Evolutionary conservation across 2,329 filamentous ascomycete genomes (phyloP).

Genomic region (Penicillium sp.): DNA sequence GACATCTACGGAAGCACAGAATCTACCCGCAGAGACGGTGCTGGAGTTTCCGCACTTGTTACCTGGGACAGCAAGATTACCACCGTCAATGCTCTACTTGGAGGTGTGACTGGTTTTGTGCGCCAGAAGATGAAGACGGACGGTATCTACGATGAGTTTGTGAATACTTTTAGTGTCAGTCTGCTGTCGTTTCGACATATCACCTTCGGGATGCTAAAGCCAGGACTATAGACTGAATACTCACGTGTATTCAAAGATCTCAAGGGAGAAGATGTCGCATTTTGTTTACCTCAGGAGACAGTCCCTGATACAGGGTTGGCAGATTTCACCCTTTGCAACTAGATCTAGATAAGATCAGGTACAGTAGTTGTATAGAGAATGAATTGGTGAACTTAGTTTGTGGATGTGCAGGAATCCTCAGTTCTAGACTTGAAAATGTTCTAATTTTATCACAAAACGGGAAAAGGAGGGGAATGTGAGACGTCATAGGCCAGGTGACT

Average conservation of each 20-base stretch:
- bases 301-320: conserved; percentile 7
- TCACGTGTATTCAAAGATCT: conserved; percentile 10
- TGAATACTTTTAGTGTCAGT: conserved; percentile 3
- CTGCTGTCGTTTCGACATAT: no score
- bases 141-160: conserved; percentile 38
- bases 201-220: no score
- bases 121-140: conserved; percentile 38
- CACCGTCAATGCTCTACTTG: conserved; percentile 40
- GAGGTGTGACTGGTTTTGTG: conserved; percentile 39
- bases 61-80: conserved; percentile 47
- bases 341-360: not conserved
- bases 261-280: conserved; percentile 10
- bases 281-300: conserved; percentile 9
- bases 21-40: conserved; percentile 39
- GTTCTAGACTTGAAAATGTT: not conserved
- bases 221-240: conserved; percentile 7
- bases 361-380: no score
- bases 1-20: conserved; percentile 42
- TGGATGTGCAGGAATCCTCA: not conserved
- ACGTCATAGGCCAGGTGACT: not conserved
- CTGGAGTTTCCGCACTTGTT: conserved; percentile 38
- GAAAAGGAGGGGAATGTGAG: not conserved
- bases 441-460: not conserved
- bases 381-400: not conserved
- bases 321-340: not conserved